These are phyloP conservation scores for Lactarius quietus DNA, from an alignment of 768 basidiomycete genomes.

Conservation along the genomic window DNA sequence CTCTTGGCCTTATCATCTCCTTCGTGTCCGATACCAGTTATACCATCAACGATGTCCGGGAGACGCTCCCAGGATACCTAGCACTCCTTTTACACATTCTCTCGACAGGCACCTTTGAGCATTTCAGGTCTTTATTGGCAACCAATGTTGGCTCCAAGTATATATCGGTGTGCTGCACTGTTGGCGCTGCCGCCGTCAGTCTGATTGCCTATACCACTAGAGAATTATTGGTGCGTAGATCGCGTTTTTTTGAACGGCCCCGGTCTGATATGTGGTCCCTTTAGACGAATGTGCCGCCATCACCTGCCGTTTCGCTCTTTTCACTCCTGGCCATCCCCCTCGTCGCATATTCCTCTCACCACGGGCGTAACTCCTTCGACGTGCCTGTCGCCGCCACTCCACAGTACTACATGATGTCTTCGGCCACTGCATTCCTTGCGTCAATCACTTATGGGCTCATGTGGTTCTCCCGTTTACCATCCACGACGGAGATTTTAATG, in stretches of 20 bases:
- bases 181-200: slow-evolving; percentile 61
- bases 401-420: slow-evolving; percentile 58
- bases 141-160: slow-evolving; percentile 56
- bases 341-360: slow-evolving; percentile 59
- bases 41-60: slow-evolving; percentile 41
- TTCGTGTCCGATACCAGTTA: slow-evolving; percentile 52
- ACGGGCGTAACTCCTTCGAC: slow-evolving; percentile 50
- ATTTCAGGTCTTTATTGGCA: slow-evolving; percentile 54
- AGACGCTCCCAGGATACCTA: slow-evolving; percentile 59
- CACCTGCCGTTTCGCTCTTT: slow-evolving; percentile 52
- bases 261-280: not conserved
- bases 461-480: slow-evolving; percentile 58
- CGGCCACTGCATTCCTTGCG: slow-evolving; percentile 46
- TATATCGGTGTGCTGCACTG: slow-evolving; percentile 50
- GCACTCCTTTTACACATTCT: slow-evolving; percentile 59
- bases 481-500: slow-evolving; percentile 57
- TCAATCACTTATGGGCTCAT: slow-evolving; percentile 55
- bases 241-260: not conserved
- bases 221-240: slow-evolving; percentile 49
- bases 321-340: slow-evolving; percentile 59
- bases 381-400: slow-evolving; percentile 47
- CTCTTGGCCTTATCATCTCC: slow-evolving; percentile 49
- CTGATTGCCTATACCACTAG: slow-evolving; percentile 63
- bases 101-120: slow-evolving; percentile 57
- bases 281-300: slow-evolving; percentile 34